These are phyloP conservation scores for Cornus controversa DNA, from an alignment of 148 eudicot genomes.

Conservation along the genomic window DNA sequence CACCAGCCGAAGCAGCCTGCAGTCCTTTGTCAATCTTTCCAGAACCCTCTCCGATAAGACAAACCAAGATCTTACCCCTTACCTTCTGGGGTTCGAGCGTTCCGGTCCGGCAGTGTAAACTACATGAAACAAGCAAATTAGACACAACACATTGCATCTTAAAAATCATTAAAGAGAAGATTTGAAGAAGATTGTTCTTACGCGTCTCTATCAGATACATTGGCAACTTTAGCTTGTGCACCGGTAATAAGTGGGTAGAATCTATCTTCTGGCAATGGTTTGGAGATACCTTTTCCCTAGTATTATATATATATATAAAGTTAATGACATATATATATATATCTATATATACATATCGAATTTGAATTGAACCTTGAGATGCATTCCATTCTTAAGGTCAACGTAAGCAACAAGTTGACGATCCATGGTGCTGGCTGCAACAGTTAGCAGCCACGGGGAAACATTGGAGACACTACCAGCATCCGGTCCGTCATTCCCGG, in stretches of 20 bases:
- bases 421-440: constrained; percentile 59
- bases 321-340: neutral
- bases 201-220: constrained; percentile 41
- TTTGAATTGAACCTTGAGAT: constrained; percentile 20
- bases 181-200: constrained; percentile 12
- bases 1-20: too few relatives aligned
- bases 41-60: constrained; percentile 37
- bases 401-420: constrained; percentile 39
- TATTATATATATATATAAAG: neutral
- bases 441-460: constrained; percentile 62
- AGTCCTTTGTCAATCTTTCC: constrained; percentile 38
- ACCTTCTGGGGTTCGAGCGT: constrained; percentile 50
- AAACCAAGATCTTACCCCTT: constrained; percentile 60
- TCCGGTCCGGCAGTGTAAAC: constrained; percentile 29
- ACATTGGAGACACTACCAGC: constrained; percentile 36
- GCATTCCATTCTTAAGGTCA: constrained; percentile 34
- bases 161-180: too few relatives aligned
- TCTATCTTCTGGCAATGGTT: constrained; percentile 26
- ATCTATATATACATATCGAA: neutral
- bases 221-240: constrained; percentile 35
- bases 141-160: too few relatives aligned
- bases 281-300: constrained; percentile 47
- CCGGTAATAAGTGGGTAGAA: constrained; percentile 40
- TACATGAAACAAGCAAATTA: constrained; percentile 1
- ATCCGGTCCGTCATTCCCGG: constrained; percentile 53